Evolutionary conservation across 352 stramenopile genomes (phyloP).

Genomic region (Phytophthora crassamura): DNA sequence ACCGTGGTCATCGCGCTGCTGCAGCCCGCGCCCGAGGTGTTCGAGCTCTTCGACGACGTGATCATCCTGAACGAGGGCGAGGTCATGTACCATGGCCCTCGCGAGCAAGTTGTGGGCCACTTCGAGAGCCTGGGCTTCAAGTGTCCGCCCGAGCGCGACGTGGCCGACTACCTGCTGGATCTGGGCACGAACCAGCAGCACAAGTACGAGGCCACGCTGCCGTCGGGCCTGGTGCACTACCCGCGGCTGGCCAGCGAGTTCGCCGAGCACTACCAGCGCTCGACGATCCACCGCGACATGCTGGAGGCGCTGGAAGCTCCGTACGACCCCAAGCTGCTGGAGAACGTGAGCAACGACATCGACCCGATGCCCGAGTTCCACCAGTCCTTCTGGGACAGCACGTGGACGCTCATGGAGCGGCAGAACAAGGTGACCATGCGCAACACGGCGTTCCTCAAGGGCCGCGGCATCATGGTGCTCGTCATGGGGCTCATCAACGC

Average conservation of each 20-base stretch:
- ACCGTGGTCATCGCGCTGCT: constrained; percentile 82
- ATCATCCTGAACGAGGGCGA: no score
- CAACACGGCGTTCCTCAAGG: constrained; percentile 55
- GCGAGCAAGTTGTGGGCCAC: no score
- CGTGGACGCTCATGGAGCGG: constrained; percentile 46
- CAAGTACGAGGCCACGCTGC: constrained; percentile 37
- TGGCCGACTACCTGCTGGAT: constrained; percentile 56
- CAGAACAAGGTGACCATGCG: constrained; percentile 67
- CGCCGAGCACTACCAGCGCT: constrained; percentile 39
- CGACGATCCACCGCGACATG: constrained; percentile 37
- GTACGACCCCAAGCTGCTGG: constrained; percentile 28
- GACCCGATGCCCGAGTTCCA: constrained; percentile 50
- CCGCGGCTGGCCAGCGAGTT: constrained; percentile 44
- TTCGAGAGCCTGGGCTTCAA: no score
- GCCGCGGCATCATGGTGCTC: constrained; percentile 47
- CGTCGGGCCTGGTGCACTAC: constrained; percentile 22
- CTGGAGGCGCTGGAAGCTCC: constrained; percentile 34
- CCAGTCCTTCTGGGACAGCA: constrained; percentile 47
- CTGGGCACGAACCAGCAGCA: constrained; percentile 51
- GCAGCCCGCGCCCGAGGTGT: no score
- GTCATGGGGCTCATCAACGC: constrained; percentile 49
- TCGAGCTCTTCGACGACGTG: no score
- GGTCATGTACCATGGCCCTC: no score
- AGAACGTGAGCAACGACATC: constrained; percentile 40
- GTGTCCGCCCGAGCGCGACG: constrained; percentile 46